Base-by-base conservation (phyloP, 2,329 filamentous ascomycete species). In the Ophiocordyceps australis region DNA sequence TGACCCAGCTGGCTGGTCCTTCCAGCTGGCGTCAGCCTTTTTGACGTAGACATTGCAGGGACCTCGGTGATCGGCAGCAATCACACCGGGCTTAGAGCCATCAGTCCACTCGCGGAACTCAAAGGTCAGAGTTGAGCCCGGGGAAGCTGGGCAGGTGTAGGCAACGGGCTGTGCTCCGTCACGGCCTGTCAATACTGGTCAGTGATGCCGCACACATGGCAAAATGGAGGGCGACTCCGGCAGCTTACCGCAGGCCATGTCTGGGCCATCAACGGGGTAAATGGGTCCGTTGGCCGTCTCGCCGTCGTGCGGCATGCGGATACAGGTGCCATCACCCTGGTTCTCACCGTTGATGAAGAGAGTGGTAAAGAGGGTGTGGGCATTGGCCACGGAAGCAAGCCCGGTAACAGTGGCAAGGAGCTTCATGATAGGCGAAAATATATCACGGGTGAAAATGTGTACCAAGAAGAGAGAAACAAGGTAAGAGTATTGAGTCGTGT, bases 21-120 rank as follows among this genome's bases (percentile, higher is more conserved):
- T 43, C 9, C 50, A 50, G 30, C 72, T 67, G 30, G 69, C 58
- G 34, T 55, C 48, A 2, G 81, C 64, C 39, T 68, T 66, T 54
- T 82, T 82, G 51, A 80, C 55, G 47, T 82, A 83, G 14, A 82
- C 64, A 16, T 74, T 64, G 40, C 75, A 79, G 25, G 77, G 74
- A 0, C 77, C 77, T 43, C 67, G 62, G 47, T 75, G 73, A 18
- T 59, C 62, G 9, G 42, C 39, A 41, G 74, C 74, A 30, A 82
- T 62, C 30, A 58, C 50, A 14, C 65, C 63, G 4, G 62, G 57
- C 18, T 56, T 41, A 15, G 57, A 47, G 23, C 57, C 62, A 41
- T 73, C 57, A 23, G 74, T 59, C 47, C 58, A 71, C 29, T 58
- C 49, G 30, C 73, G 70, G 53, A 69, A 79, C 41, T 76, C 61